Base-by-base conservation (phyloP, 2,329 filamentous ascomycete genomes). In the Cladosporium sp. region DNA sequence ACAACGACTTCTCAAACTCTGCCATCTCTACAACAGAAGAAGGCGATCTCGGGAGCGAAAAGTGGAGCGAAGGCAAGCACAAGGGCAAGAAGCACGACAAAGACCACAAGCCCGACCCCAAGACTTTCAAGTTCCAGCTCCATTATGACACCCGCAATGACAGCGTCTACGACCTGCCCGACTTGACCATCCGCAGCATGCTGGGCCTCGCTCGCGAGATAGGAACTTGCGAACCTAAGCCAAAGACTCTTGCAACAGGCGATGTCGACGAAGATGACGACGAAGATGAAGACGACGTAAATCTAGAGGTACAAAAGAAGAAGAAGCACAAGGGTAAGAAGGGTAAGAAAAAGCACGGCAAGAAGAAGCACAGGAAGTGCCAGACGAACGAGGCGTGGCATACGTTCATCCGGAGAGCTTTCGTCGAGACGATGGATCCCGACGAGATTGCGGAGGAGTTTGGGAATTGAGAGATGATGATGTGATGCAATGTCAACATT, bases 131-230 rank as follows among this genome's bases (percentile, higher is more conserved):
- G 18, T 98, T 87, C 74, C 85, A 96, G 74, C 82, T 96, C 58
- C 92, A 97, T 77, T 99, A 99, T 76, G 88, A 89, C 76, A 98
- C 93, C 0, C 89, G 87, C 64, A 85, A 88, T 26, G 93, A 98
- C 75, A 79, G 87, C 66, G 78, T 89, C 1, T 97, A 93, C 76
- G 85, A 86, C 67, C 78, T 97, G 71, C 83, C 86, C 52, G 94
- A 98, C 78, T 80, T 99, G 76, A 98, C 94, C 0, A 91, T 97
- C 62, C 84, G 86, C 68, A 96, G 88, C 75, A 91, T 91, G 75
- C 81, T 98, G 53, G 85, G 91, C 67, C 83, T 98, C 57, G 95
- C 95, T 12, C 86, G 89, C 68, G 84, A 89, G 64, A 96, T 98
- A 73, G 91, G 90, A 1, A 80, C 86, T 62, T 80, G 79, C 58